Evolutionary conservation across 352 stramenopile species (phyloP), one percentile per base, ranked within the genome.

Genomic region (Phytopythium montanum): DNA sequence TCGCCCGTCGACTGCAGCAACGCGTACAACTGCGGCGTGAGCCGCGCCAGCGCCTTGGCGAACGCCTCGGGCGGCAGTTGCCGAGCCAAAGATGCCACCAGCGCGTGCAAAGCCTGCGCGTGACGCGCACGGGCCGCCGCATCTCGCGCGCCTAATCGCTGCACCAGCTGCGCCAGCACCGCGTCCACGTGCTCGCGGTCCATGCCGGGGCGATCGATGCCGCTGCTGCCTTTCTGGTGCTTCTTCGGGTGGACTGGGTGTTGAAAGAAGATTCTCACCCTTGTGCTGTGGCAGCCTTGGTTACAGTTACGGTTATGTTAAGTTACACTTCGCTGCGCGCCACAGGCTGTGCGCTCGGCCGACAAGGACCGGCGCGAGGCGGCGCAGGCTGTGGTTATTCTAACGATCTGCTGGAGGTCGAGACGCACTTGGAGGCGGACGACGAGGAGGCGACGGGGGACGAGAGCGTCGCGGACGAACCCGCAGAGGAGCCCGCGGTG

Each of bases 51-150:
- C 31, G 82, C 77, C 60, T 93, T 92, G 18, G 86, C 70, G 62
- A 92, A 94, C 12, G 77, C 76, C 66, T 95, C 86, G 59, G 86
- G 79, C 45, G 81, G 90, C 36, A 95, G 68, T 56, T 93, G 81
- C 8, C 86, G 79, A 38, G 71, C 81, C 25, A 94, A 72, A 29
- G 72, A 75, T 44, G 81, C 74, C 34, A 95, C 79, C 14, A 85
- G 79, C 23, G 68, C 61, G 56, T 83, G 77, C 12, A 94, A 75
- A 50, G 90, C 84, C 13, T 68, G 61, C 1, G 83, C 81, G 28
- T 73, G 70, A n/a, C 75, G 55, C 50, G 71, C 59, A 18, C 84
- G 77, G 1, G 44, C 46, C 4, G 38, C 34, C 8, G 69, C 61
- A 56, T 88, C 76, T 13, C 66, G 60, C 25, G 72, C 79, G 61